Base-by-base conservation (phyloP, 2,329 filamentous ascomycete species). In the Leptographium radiaticola region DNA sequence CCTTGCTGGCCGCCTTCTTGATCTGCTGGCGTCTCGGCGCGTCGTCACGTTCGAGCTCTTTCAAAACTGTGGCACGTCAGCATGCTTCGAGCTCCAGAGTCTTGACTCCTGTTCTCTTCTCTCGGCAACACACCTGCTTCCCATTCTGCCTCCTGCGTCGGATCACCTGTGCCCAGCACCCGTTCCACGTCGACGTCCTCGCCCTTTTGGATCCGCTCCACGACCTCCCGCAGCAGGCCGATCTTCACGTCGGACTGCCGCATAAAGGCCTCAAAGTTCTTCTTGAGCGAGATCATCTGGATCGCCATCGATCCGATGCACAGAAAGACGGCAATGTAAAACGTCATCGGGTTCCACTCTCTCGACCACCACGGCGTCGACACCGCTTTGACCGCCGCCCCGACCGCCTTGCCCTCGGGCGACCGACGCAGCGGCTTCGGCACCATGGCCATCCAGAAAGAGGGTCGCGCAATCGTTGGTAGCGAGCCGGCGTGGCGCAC, bases 261-360 rank as follows among this genome's bases (percentile, higher is more conserved):
- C 63, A 76, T 80, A 62, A 86, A 90, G 11, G 83, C 80, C 36
- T 77, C 75, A 63, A 83, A 86, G 51, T 90, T 84, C 61, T 86
- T 87, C 62, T 84, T 85, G 62, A 97, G 67, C 39, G 83, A 76
- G 63, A 98, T 84, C 76, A 93, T 87, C 63, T 96, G 87, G 62
- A 98, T 96, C 15, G 91, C 87, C 75, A 96, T 95, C 57, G 89
- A 95, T 5, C 94, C 94, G 59, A 97, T 91, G 58, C 97, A 76
- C 43, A 89, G 73, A 63, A 89, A 89, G 58, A 91, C 87, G 62
- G 83, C 73, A 60, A 91, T 87, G 67, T 84, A 93, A 63, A 89
- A 91, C 0, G 84, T 89, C 20, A 86, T 86, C 3, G 87, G 86
- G 61, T 91, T 91, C 83, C 84, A 87, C 60, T 81, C 79, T 63